phyloP scores from a whole-genome alignment of 768 basidiomycete genomes.

The Tremella mesenterica region DNA sequence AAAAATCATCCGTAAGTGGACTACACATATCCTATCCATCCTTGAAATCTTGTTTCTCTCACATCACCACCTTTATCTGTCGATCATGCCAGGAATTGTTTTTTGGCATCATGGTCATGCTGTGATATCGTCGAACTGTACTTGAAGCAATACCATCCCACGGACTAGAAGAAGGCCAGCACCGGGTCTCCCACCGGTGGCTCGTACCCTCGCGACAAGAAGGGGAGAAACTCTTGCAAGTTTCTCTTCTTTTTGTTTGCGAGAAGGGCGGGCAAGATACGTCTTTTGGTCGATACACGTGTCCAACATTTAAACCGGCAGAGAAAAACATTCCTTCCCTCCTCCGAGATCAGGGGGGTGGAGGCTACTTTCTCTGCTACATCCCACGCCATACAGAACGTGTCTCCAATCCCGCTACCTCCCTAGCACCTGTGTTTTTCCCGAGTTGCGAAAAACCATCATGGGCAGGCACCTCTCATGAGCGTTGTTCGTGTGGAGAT shows the following conservation, averaged over 20 bases:
- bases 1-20: constrained; percentile 57
- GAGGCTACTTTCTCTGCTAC: constrained; percentile 87
- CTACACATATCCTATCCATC: not conserved
- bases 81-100: no score
- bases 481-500: no score
- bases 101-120: no score
- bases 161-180: constrained; percentile 93
- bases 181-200: constrained; percentile 61
- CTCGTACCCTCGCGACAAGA: constrained; percentile 41
- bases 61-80: no score
- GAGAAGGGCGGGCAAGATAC: constrained; percentile 4
- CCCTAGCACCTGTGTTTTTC: no score
- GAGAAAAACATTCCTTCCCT: constrained; percentile 75
- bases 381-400: constrained; percentile 44
- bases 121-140: not conserved
- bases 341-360: constrained; percentile 55
- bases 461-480: no score
- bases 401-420: no score
- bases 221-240: constrained; percentile 55
- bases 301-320: constrained; percentile 67
- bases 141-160: not conserved
- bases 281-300: constrained; percentile 83
- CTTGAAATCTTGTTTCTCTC: not conserved
- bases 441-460: no score
- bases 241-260: constrained; percentile 45